Evolutionary conservation across 1,284 basidiomycete genomes (phyloP), one percentile per base, ranked within the genome.

Genomic region (Marasmius sp.): DNA sequence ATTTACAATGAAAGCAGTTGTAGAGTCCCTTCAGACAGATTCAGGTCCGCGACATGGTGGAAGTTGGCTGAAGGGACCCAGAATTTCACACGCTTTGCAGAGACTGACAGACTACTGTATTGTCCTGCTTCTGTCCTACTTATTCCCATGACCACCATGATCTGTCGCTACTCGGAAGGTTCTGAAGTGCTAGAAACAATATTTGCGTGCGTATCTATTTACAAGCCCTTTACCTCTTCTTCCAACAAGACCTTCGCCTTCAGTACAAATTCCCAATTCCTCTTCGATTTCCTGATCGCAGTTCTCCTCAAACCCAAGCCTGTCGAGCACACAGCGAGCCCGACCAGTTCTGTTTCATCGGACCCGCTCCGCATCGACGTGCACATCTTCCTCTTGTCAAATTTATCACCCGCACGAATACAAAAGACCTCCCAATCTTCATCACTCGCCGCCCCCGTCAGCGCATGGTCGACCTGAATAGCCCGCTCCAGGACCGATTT

Each of bases 1-100:
- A 47, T 47, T 18, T 20, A 47, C n/a, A 8, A n/a, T 18, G 20
- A 47, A 47, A 14, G n/a, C n/a, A 47, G 52, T 20, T 18, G 34
- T 20, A 54, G 52, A 54, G 52, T 54, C 52, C 34, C 52, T 38
- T 54, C 52, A 52, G 50, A 52, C 50, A 52, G 34, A 37, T 54
- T 54, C 52, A 38, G 20, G 48, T 49, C 48, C 48, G 14, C 11
- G 34, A 54, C 52, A n/a, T 12, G 50, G 50, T 52, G 50, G 50
- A 52, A 52, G 33, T 27, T 52, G 50, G 6, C 50, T 49, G 33
- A 34, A 52, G 50, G 50, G 50, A 52, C 50, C 33, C 20, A 27
- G 41, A 43, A 43, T 2, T 43, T 12, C n/a, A n/a, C n/a, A 12
- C 12, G 41, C 41, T n/a, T 12, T 2, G 27, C 27, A 27, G 27